Base-by-base conservation (phyloP, 129 eudicot species). In the Saposhnikovia divaricata region DNA sequence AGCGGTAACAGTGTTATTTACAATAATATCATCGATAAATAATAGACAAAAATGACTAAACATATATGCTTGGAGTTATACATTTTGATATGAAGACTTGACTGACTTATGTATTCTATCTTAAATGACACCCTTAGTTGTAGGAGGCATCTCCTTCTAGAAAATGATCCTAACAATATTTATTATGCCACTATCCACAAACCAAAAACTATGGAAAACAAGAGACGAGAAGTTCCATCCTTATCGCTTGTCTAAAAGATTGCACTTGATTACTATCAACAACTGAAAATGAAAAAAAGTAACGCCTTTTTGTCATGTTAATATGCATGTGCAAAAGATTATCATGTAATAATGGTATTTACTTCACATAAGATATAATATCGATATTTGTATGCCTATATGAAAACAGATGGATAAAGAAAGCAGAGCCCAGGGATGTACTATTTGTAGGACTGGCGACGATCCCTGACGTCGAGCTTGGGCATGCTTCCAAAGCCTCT, bases 401-500 rank as follows among this genome's bases (percentile, higher is more conserved):
- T 12, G 13, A 9, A 12, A 23, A 43, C 12, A 37, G 25, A 18
- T 72, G 14, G 23, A 2, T 53, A 34, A 15, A 13, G 4, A 55
- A 38, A 57, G 48, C 42, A 75, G 61, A 59, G 23, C 43, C 50
- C 37, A 23, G 75, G 18, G 50, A 79, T 90, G 72, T 89, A 95
- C 99, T 85, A 95, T 95, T 83, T 95, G 99, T 50, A 95, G 92
- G 57, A 95, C 93, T 23, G 99, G 97, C 55, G 94, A 86, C 21
- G 87, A 85, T 75, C 86, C 96, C 86, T 89, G 92, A 80, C 99
- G 97, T 43, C 99, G 89, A 85, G 99, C 99, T 82, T 86, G 93
- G 46, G 97, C 99, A 87, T 92, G 99, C 78, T 95, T 95, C 99
- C 99, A 95, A 46, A 95, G 86, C 88, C 91, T 85, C 61, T 95